Evolutionary conservation across 2,329 filamentous ascomycete species (phyloP), one percentile per base, ranked within the genome.

Genomic region (Cladophialophora carrionii): DNA sequence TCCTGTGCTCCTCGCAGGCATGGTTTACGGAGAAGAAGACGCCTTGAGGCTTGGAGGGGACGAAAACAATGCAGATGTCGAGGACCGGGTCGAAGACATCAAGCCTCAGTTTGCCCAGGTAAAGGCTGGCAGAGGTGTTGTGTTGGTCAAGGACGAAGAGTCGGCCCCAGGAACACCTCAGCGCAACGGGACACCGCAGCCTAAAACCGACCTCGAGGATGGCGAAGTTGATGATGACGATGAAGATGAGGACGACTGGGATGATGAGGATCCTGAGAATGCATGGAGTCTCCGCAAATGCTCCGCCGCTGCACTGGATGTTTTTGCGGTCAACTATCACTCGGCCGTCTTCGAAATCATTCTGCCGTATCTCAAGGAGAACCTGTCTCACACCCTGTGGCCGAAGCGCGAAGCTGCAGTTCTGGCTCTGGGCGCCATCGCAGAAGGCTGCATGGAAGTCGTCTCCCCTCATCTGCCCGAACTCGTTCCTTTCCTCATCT

Each of bases 281-380:
- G 87, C 88, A 72, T 99, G 95, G 95, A 98, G 94, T 61, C 82
- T 99, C 60, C 88, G 95, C 68, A 99, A 99, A 79, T 98, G 95
- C 80, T 98, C 95, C 43, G 95, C 95, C 7, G 95, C 95, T 12
- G 93, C 95, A 8, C 83, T 99, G 48, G 95, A 99, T 75, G 91
- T 96, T 12, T 93, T 99, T 72, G 92, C 95, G 20, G 90, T 89
- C 59, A 91, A 96, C 68, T 99, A 96, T 77, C 88, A 91, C 72
- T 87, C 88, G 61, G 87, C 89, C 1, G 92, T 99, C 34, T 99
- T 99, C 76, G 87, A 92, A 71, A 89, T 91, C 68, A 96, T 96
- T 66, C 83, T 99, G 69, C 94, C 95, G 0, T 99, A 97, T 77
- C 82, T 99, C 62, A 94, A 90, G 73, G 89, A 90, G 70, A 96